A percentile compares a stretch with the other conserved stretches of the same genome.
These are phyloP conservation scores for Dysphania ambrosioides DNA, from an alignment of 148 eudicot genomes.

Conservation along the genomic window DNA sequence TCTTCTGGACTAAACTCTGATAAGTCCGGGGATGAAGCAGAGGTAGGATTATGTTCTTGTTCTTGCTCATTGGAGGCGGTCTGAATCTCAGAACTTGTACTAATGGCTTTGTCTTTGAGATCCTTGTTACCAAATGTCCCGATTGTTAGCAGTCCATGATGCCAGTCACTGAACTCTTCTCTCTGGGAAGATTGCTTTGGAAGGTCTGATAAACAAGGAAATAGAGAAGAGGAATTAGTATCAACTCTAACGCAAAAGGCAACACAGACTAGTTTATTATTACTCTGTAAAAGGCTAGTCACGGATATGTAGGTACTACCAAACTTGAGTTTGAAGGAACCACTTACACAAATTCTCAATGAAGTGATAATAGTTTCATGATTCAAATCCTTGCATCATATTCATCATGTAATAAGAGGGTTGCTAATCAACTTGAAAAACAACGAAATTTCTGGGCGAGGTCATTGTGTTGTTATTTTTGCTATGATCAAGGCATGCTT, in stretches of 20 bases:
- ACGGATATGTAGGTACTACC: background rate
- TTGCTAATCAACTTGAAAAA: background rate
- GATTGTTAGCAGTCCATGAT: conserved; percentile 73
- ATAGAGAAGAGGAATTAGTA: conserved; percentile 7
- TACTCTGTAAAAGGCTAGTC: background rate
- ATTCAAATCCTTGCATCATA: background rate
- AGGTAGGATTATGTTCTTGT: conserved; percentile 33
- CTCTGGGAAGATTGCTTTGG: conserved; percentile 52
- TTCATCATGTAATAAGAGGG: background rate
- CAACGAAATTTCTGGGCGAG: background rate
- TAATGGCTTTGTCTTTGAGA: conserved; percentile 28
- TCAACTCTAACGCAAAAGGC: background rate
- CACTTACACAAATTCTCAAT: background rate
- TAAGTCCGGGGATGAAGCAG: conserved; percentile 63
- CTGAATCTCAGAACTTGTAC: conserved; percentile 38
- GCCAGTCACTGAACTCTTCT: conserved; percentile 90
- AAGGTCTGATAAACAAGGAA: too few relatives aligned
- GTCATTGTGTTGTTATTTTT: background rate
- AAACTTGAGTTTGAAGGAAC: background rate
- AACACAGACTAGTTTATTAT: background rate
- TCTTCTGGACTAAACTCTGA: conserved; percentile 94
- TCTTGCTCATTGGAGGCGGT: conserved; percentile 25
- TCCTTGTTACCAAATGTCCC: conserved; percentile 83
- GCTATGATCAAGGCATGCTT: background rate
- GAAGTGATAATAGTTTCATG: background rate